phyloP scores from a whole-genome alignment of 768 basidiomycete genomes.

The Boletus pseudopeckii region DNA sequence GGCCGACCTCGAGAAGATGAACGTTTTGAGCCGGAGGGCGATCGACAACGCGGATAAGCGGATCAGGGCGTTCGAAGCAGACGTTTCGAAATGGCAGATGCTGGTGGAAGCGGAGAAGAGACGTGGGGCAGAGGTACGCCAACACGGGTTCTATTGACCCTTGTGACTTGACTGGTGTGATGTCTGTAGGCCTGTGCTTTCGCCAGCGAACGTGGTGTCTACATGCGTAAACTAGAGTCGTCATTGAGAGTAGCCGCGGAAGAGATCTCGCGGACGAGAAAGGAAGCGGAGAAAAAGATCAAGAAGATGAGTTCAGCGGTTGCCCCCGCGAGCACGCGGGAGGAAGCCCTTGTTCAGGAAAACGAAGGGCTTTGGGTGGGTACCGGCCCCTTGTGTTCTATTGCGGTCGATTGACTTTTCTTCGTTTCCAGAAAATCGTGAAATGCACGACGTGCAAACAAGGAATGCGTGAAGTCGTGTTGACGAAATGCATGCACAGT shows the following conservation, averaged over 20 bases:
- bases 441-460: slow-evolving; percentile 86
- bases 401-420: background rate
- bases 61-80: slow-evolving; percentile 30
- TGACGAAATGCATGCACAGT: slow-evolving; percentile 94
- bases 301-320: slow-evolving; percentile 38
- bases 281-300: slow-evolving; percentile 51
- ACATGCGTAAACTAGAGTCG: slow-evolving; percentile 22
- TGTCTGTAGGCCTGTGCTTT: slow-evolving; percentile 25
- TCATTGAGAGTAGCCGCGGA: slow-evolving; percentile 39
- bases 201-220: slow-evolving; percentile 31
- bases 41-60: slow-evolving; percentile 27
- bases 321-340: slow-evolving; percentile 29
- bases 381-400: background rate
- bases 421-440: slow-evolving; percentile 57
- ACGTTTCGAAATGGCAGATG: slow-evolving; percentile 32
- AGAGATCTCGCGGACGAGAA: slow-evolving; percentile 43
- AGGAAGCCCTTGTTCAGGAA: slow-evolving; percentile 43
- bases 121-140: slow-evolving; percentile 39
- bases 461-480: slow-evolving; percentile 72
- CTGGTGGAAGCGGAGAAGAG: slow-evolving; percentile 39
- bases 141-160: background rate
- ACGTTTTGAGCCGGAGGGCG: slow-evolving; percentile 30
- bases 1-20: slow-evolving; percentile 46
- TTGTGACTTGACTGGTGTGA: background rate
- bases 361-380: slow-evolving; percentile 60